A percentile compares a stretch with the other conserved stretches of the same genome.
Conservation (phyloP, 371 early-diverging fungal genomes). For the Dipsacomyces acuminosporus region DNA sequence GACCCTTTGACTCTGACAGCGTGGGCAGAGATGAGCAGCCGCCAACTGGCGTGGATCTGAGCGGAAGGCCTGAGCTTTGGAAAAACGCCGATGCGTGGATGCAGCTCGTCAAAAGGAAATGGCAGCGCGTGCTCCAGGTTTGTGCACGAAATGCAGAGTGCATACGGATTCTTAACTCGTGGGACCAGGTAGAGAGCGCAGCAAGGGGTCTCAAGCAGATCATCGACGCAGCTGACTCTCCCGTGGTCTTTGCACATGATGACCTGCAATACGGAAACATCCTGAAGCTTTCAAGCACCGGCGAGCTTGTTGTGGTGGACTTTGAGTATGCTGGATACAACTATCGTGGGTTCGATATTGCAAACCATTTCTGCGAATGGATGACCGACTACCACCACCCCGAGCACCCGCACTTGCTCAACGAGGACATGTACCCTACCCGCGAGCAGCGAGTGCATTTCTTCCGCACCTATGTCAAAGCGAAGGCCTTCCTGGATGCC, state of each 20-base stretch:
- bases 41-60: conserved; percentile 8
- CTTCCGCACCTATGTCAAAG: conserved; percentile 61
- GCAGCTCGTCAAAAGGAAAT: conserved; percentile 47
- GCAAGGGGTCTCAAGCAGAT: conserved; percentile 39
- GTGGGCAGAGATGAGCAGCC: not conserved
- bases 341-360: conserved; percentile 76
- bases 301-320: conserved; percentile 68
- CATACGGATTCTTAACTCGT: conserved; percentile 44
- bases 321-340: conserved; percentile 88
- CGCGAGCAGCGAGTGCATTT: conserved; percentile 56
- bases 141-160: conserved; percentile 19
- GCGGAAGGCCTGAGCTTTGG: conserved; percentile 58
- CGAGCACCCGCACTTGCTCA: conserved; percentile 51
- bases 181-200: conserved; percentile 45
- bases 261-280: conserved; percentile 84
- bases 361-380: conserved; percentile 90
- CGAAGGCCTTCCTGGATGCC: conserved; percentile 37
- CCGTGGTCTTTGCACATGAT: conserved; percentile 79
- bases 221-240: conserved; percentile 44
- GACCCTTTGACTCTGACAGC: conserved; percentile 38
- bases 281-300: conserved; percentile 52
- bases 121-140: conserved; percentile 24
- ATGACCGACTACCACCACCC: conserved; percentile 71
- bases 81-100: conserved; percentile 65
- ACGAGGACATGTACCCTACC: conserved; percentile 55